Percentiles rank a stretch among this genome's conserved stretches.
phyloP scores from a whole-genome alignment of 176 grass and related monocot genomes.

The Alopecurus myosuroides region DNA sequence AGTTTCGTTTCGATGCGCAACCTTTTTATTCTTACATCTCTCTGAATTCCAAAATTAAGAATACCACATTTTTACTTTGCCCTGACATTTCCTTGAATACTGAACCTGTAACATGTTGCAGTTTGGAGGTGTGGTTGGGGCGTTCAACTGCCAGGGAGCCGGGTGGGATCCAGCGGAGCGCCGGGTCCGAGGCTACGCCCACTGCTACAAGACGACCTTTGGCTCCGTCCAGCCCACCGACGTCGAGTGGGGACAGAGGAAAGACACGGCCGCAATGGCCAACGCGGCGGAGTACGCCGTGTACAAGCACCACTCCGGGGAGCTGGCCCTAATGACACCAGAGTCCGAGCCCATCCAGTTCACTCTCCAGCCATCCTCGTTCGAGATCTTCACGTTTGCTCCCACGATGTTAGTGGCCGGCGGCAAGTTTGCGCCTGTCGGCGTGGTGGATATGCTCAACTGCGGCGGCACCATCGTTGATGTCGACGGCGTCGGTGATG shows the following conservation, averaged over 20 bases:
- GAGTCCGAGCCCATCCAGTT: conserved; percentile 36
- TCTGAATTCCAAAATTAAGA: too few species aligned
- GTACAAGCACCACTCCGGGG: conserved; percentile 28
- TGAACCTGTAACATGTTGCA: conserved; percentile 1
- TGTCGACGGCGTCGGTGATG: background rate
- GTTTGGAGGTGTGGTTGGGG: conserved; percentile 63
- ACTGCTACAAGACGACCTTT: conserved; percentile 43
- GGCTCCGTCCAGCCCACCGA: conserved; percentile 22
- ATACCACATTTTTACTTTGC: too few species aligned
- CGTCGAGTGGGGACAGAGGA: conserved; percentile 44
- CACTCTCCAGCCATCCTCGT: conserved; percentile 56
- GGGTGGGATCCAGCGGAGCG: conserved; percentile 49
- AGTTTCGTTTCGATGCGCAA: too few species aligned
- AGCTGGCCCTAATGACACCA: conserved; percentile 26
- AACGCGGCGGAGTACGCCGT: conserved; percentile 23
- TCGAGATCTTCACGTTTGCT: conserved; percentile 51
- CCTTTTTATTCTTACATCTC: too few species aligned
- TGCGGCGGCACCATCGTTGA: conserved; percentile 41
- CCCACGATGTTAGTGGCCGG: background rate
- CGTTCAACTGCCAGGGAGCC: conserved; percentile 80
- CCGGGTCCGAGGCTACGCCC: conserved; percentile 35
- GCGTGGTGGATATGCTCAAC: background rate
- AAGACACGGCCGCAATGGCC: conserved; percentile 21
- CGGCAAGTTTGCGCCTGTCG: conserved; percentile 28
- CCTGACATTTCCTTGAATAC: background rate